These are phyloP conservation scores for Chrysanthemum lavandulifolium DNA, from an alignment of 129 eudicot species.

Conservation along the genomic window DNA sequence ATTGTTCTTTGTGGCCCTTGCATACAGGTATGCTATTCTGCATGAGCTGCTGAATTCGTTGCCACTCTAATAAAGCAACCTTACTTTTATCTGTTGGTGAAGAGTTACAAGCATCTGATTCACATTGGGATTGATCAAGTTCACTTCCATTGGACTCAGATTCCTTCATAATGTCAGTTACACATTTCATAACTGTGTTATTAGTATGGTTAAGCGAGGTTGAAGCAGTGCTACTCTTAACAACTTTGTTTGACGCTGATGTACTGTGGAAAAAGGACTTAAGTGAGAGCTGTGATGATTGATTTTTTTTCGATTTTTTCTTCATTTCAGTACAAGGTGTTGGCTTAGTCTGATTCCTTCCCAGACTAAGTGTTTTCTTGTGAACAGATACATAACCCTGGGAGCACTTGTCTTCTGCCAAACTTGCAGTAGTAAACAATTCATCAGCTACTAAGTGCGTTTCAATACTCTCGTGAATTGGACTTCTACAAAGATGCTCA, in stretches of 20 bases:
- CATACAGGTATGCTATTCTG: slow-evolving; percentile 88
- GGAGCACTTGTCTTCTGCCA: no score
- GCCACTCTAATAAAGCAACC: slow-evolving; percentile 76
- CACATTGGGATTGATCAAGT: slow-evolving; percentile 32
- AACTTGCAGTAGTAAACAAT: no score
- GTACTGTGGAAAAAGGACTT: slow-evolving; percentile 64
- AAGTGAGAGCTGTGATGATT: slow-evolving; percentile 81
- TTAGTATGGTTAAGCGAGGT: slow-evolving; percentile 28
- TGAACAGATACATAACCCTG: no score
- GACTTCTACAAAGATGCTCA: slow-evolving; percentile 31
- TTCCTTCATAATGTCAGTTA: slow-evolving; percentile 24
- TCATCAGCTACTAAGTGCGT: no score
- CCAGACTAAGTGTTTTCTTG: no score
- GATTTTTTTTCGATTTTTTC: slow-evolving; percentile 64
- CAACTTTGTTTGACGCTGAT: slow-evolving; percentile 25
- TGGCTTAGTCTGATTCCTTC: no score
- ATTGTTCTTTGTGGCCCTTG: slow-evolving; percentile 89
- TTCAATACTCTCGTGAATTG: slow-evolving; percentile 9
- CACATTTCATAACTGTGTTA: slow-evolving; percentile 30
- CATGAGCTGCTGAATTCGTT: slow-evolving; percentile 87
- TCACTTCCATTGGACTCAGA: slow-evolving; percentile 16
- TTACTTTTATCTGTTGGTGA: slow-evolving; percentile 48
- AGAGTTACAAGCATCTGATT: slow-evolving; percentile 29
- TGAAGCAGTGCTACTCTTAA: slow-evolving; percentile 27
- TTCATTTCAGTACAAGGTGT: slow-evolving; percentile 27